phyloP scores from a whole-genome alignment of 495 filamentous ascomycete genomes.

The Neurospora tetraspora region DNA sequence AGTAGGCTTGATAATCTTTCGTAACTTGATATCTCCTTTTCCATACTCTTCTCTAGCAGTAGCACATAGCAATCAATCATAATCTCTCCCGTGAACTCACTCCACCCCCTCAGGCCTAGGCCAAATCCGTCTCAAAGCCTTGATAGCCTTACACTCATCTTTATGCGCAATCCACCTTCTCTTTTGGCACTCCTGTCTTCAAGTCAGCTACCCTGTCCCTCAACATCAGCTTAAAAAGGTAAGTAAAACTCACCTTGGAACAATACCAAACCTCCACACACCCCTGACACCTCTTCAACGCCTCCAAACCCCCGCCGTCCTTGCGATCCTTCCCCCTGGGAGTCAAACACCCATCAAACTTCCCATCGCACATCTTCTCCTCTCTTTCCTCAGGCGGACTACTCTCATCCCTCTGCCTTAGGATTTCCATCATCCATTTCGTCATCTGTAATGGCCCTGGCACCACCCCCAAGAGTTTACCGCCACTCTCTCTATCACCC shows the following conservation, averaged over 20 bases:
- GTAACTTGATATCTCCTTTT: not conserved
- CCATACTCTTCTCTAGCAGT: not conserved
- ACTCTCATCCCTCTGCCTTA: conserved; percentile 9
- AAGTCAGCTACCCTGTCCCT: no score
- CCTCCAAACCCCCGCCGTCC: no score
- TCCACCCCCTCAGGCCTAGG: not conserved
- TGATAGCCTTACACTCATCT: conserved; percentile 31
- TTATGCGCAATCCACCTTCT: conserved; percentile 35
- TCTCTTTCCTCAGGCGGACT: conserved; percentile 3
- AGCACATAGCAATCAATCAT: not conserved
- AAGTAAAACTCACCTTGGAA: conserved; percentile 20
- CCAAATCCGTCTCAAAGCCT: conserved; percentile 29
- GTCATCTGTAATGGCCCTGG: conserved; percentile 23
- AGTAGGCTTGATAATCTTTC: not conserved
- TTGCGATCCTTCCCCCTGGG: conserved; percentile 11
- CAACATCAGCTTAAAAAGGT: no score
- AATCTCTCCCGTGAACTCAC: not conserved
- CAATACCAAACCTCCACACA: conserved; percentile 33
- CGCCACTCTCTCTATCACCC: conserved; percentile 16
- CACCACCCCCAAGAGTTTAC: conserved; percentile 18
- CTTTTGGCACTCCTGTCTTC: conserved; percentile 28
- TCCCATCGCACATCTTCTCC: conserved; percentile 5
- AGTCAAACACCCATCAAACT: not conserved
- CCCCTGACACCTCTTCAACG: conserved; percentile 32
- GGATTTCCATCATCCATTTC: conserved; percentile 14